A percentile compares a stretch with the other conserved stretches of the same genome.
Evolutionary conservation across 768 basidiomycete species (phyloP).

Genomic region (Lactarius pseudohatsudake): DNA sequence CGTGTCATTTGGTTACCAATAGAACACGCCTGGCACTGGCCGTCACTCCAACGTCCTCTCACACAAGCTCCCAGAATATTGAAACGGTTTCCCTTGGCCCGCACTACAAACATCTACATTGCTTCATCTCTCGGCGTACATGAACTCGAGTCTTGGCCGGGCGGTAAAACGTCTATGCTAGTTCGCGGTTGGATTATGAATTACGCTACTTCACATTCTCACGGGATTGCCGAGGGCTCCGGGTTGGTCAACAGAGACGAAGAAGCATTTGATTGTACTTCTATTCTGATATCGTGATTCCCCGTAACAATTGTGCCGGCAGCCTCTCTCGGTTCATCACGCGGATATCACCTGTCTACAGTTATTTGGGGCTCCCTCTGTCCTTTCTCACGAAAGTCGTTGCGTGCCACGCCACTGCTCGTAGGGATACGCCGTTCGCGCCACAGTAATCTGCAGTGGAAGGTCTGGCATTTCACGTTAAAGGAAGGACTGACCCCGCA

Average conservation of each 20-base stretch:
- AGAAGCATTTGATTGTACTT: slow-evolving; percentile 10
- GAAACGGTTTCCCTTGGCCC: not conserved
- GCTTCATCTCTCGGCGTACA: not conserved
- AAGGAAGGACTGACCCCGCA: slow-evolving; percentile 6
- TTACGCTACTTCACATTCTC: slow-evolving; percentile 3
- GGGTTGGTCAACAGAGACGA: slow-evolving; percentile 3
- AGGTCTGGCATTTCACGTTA: slow-evolving; percentile 1
- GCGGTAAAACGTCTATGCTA: not conserved
- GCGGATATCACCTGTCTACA: slow-evolving; percentile 2
- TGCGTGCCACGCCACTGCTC: slow-evolving; percentile 22
- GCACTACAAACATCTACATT: not conserved
- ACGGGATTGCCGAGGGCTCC: slow-evolving; percentile 16
- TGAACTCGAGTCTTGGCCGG: not conserved
- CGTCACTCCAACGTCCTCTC: not conserved
- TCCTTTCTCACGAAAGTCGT: slow-evolving; percentile 22
- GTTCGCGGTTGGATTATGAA: not conserved
- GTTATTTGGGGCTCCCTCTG: not conserved
- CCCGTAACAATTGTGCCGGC: slow-evolving; percentile 5
- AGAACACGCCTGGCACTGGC: slow-evolving; percentile 4
- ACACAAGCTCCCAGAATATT: not conserved
- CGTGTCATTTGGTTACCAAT: slow-evolving; percentile 12
- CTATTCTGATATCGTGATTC: slow-evolving; percentile 8
- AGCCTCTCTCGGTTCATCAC: slow-evolving; percentile 4
- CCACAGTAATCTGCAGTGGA: slow-evolving; percentile 13
- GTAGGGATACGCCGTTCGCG: slow-evolving; percentile 19